Base-by-base conservation (phyloP, 805 yeast genomes). In the Kodamaea restingae region DNA sequence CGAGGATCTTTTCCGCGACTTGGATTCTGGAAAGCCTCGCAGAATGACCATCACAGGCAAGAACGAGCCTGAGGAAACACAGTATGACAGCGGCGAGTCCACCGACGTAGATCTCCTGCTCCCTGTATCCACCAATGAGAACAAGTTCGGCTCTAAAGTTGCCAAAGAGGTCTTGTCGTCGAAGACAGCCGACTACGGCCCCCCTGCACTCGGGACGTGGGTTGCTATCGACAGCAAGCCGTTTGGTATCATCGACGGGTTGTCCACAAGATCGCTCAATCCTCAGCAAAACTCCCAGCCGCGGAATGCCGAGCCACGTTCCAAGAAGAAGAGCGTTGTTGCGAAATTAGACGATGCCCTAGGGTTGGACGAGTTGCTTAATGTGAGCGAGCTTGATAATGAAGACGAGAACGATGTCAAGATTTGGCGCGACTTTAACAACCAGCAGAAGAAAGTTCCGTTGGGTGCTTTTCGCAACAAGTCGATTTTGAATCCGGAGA, bases 191-290 rank as follows among this genome's bases (percentile, higher is more conserved):
- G 88, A 90, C 38, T 79, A 88, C 45, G 68, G 95, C 39, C 97
- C 98, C 4, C 98, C 98, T 2, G 76, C 86, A 18, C 68, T 91
- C 42, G 98, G 97, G 0, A 83, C 95, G 2, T 91, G 97, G 95
- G 80, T 84, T 25, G 82, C 95, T 4, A 77, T 82, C 37, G 76
- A 70, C 32, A 77, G 77, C 37, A 81, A 87, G 51, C 96, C 96
- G 1, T 88, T 85, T 60, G 95, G 96, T 15, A 88, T 91, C 42
- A 91, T 91, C 54, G 98, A 91, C 58, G 98, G 98, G 4, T 73
- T 87, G 21, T 81, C 95, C 0, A 93, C 98, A 0, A 73, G 96
- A 40, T 83, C 95, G 2, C 66, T 91, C 46, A 39, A 33, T 22
- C 36, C 39, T 32, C 40, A 36, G 33, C 32, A 37, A 18, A 35